phyloP scores from a whole-genome alignment of 257 asterid genomes.

The Primulina huaijiensis region DNA sequence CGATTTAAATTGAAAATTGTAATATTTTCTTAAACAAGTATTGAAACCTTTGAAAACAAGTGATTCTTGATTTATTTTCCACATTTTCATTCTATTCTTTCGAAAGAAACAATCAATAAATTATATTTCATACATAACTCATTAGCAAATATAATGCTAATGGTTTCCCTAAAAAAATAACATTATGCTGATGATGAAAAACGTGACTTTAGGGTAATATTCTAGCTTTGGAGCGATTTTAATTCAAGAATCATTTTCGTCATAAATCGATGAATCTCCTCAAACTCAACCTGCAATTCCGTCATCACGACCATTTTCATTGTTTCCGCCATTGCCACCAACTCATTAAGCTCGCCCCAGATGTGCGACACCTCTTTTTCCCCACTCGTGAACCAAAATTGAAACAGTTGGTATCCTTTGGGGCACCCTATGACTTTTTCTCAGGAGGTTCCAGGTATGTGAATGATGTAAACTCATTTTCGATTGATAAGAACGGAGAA shows the following conservation, averaged over 20 bases:
- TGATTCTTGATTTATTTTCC: too few relatives aligned
- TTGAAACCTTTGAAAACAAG: too few relatives aligned
- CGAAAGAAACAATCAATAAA: too few relatives aligned
- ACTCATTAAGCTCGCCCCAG: slow-evolving; percentile 26
- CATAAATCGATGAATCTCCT: slow-evolving; percentile 46
- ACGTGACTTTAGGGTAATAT: slow-evolving; percentile 10
- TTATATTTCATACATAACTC: too few relatives aligned
- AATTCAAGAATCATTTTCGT: slow-evolving; percentile 12
- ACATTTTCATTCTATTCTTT: too few relatives aligned
- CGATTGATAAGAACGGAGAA: slow-evolving; percentile 35
- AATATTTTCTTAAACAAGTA: too few relatives aligned
- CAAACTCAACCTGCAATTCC: slow-evolving; percentile 39
- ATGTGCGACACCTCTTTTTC: slow-evolving; percentile 13
- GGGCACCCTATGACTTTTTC: slow-evolving; percentile 23
- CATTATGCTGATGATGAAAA: background rate
- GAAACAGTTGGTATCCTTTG: slow-evolving; percentile 20
- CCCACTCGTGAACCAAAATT: slow-evolving; percentile 22
- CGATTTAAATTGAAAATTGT: too few relatives aligned
- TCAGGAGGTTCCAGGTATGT: slow-evolving; percentile 26
- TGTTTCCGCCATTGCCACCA: slow-evolving; percentile 15
- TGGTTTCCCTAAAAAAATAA: too few relatives aligned
- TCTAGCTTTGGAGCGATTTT: too few relatives aligned
- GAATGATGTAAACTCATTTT: slow-evolving; percentile 33
- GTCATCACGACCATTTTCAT: slow-evolving; percentile 2
- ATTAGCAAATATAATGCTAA: too few relatives aligned